These are phyloP conservation scores for Chlamydomonas applanata DNA, from an alignment of 139 green algal species.

Conservation along the genomic window DNA sequence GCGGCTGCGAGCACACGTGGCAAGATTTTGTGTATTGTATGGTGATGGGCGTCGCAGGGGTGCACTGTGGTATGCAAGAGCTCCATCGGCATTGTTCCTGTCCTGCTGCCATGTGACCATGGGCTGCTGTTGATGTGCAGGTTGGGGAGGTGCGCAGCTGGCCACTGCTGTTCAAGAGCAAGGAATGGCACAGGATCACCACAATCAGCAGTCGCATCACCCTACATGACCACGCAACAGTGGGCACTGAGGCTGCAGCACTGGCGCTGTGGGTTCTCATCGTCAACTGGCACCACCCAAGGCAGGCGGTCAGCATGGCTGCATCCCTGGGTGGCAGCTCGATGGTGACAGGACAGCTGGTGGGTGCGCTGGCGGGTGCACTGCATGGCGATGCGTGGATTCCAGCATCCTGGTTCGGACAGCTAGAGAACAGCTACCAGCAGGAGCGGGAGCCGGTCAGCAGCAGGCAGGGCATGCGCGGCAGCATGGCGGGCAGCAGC, in stretches of 20 bases:
- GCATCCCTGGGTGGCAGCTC: slow-evolving; percentile 39
- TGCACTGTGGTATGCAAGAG: too few species aligned
- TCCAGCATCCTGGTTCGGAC: slow-evolving; percentile 20
- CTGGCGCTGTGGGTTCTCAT: slow-evolving; percentile 39
- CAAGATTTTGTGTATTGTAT: too few species aligned
- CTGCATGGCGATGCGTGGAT: slow-evolving; percentile 37
- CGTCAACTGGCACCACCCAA: slow-evolving; percentile 35
- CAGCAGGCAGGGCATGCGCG: too few species aligned
- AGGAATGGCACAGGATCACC: slow-evolving; percentile 10
- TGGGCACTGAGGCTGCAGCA: slow-evolving; percentile 31
- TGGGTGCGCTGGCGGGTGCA: slow-evolving; percentile 28
- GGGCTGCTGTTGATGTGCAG: too few species aligned
- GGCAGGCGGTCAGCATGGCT: slow-evolving; percentile 43
- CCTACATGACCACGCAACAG: slow-evolving; percentile 16
- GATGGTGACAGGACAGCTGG: slow-evolving; percentile 26
- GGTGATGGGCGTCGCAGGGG: too few species aligned
- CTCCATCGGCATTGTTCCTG: too few species aligned
- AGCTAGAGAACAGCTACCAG: slow-evolving; percentile 25
- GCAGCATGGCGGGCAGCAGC: too few species aligned
- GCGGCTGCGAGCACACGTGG: too few species aligned
- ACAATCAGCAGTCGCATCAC: slow-evolving; percentile 4
- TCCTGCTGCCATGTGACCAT: too few species aligned
- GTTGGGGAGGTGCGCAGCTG: neutral
- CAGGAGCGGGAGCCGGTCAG: too few species aligned
- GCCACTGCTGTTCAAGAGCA: neutral